Base-by-base conservation (phyloP, 2,329 filamentous ascomycete species). In the Tolypocladium nubicola region DNA sequence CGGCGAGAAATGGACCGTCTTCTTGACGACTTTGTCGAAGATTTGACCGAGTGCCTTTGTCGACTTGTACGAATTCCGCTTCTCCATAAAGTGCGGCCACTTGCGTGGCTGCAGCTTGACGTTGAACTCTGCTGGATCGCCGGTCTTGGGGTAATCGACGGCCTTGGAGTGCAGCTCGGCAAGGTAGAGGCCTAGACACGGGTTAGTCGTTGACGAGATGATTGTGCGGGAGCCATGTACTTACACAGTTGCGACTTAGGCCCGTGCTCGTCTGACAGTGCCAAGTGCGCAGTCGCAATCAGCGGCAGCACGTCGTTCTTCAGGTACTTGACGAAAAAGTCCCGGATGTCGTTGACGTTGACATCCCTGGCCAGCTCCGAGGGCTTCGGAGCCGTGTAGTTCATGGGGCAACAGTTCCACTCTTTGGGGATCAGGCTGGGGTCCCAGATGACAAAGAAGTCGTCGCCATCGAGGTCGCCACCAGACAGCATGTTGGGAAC, bases 391-490 rank as follows among this genome's bases (percentile, higher is more conserved):
- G 84, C 76, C 0, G 78, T 76, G 66, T 91, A 94, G 61, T 88
- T 79, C 90, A 97, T 96, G 0, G 94, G 86, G 0, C 80, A 74
- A 39, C 82, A 76, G 62, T 94, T 89, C 83, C 88, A 89, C 54
- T 81, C 73, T 1, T 71, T 62, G 0, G 90, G 90, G 33, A 95
- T 76, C 8, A 99, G 75, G 16, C 82, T 80, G 26, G 78, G 69
- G 63, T 99, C 92, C 93, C 94, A 99, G 52, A 97, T 87, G 6
- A 97, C 85, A 57, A 97, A 86, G 68, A 91, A 99, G 67, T 99
- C 94, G 65, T 99, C 94, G 0, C 94, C 94, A 67, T 99, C 94
- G 0, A 99, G 79, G 67, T 99, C 94, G 0, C 94, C 94, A 2
- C 94, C 94, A 4, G 94, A 96, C 61, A 94, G 91, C 93, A 97